A percentile compares a stretch with the other conserved stretches of the same genome.
phyloP scores from a whole-genome alignment of 2,329 filamentous ascomycete genomes.

The Dryadomyces sulphureus region DNA sequence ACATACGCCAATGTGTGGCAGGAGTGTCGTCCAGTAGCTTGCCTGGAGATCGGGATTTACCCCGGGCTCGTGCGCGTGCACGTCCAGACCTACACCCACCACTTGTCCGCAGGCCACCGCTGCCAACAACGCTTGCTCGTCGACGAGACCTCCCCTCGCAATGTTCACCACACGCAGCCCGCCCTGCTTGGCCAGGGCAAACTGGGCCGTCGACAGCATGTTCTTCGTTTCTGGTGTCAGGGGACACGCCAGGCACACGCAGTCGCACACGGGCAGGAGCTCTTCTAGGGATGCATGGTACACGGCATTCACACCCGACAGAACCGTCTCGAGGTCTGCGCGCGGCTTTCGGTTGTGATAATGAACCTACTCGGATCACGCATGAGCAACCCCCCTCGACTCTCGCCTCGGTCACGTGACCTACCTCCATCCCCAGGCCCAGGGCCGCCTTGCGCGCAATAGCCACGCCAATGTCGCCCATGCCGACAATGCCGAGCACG shows the following conservation, averaged over 20 bases:
- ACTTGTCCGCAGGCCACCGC: conserved; percentile 16
- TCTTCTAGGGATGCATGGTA: conserved; percentile 16
- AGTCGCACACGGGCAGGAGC: conserved; percentile 16
- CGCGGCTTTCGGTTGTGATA: conserved; percentile 16
- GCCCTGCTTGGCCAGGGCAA: conserved; percentile 9
- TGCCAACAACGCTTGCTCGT: conserved; percentile 18
- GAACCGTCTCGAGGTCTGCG: conserved; percentile 3
- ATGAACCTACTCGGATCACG: too few relatives aligned
- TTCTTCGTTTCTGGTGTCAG: conserved; percentile 13
- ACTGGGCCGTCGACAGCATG: conserved; percentile 10
- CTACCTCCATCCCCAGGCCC: conserved; percentile 16
- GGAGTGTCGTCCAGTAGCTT: conserved; percentile 18
- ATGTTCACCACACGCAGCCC: conserved; percentile 17
- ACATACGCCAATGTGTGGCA: conserved; percentile 17
- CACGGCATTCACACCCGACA: conserved; percentile 6
- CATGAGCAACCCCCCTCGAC: too few relatives aligned
- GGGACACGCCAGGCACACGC: conserved; percentile 18
- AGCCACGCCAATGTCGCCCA: conserved; percentile 18
- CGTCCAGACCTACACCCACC: conserved; percentile 18
- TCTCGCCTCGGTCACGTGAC: too few relatives aligned
- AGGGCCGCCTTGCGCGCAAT: conserved; percentile 16
- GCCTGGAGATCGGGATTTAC: conserved; percentile 15
- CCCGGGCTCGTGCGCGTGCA: conserved; percentile 19
- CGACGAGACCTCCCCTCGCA: conserved; percentile 17
- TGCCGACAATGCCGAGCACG: conserved; percentile 17